Percentiles rank a stretch among this genome's conserved stretches.
Conservation (phyloP, 1,139 yeast species). For the Hansenula sp. region DNA sequence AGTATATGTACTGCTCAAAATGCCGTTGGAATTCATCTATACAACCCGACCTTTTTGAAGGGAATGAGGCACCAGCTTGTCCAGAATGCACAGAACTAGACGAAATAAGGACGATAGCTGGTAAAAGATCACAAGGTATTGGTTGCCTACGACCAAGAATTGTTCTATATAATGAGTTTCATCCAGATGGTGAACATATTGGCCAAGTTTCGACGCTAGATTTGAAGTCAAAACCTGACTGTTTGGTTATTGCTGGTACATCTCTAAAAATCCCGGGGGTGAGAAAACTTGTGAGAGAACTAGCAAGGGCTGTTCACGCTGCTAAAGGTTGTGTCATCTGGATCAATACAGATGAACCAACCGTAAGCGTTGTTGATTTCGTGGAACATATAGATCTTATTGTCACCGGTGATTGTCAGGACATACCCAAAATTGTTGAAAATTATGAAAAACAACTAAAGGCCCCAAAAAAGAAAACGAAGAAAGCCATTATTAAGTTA, state of each 20-base stretch:
- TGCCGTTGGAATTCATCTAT: slow-evolving; percentile 51
- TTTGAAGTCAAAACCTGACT: slow-evolving; percentile 64
- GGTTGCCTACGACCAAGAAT: slow-evolving; percentile 81
- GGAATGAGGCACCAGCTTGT: slow-evolving; percentile 41
- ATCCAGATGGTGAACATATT: slow-evolving; percentile 81
- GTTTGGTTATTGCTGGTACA: slow-evolving; percentile 81
- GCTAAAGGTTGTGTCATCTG: slow-evolving; percentile 54
- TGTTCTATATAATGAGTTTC: slow-evolving; percentile 81
- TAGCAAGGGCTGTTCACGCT: slow-evolving; percentile 64
- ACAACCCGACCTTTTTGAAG: slow-evolving; percentile 35
- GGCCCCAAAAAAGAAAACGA: slow-evolving; percentile 3
- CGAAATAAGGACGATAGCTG: slow-evolving; percentile 46
- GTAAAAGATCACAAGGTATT: slow-evolving; percentile 70
- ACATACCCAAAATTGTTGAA: slow-evolving; percentile 33
- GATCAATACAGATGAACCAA: slow-evolving; percentile 52
- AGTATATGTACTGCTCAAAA: slow-evolving; percentile 69
- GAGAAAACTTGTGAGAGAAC: slow-evolving; percentile 63
- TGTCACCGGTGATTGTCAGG: slow-evolving; percentile 59
- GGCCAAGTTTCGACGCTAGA: slow-evolving; percentile 72
- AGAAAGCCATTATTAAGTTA: background rate
- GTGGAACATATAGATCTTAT: slow-evolving; percentile 51
- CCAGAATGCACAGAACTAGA: slow-evolving; percentile 56
- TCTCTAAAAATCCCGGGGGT: slow-evolving; percentile 87
- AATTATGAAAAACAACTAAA: slow-evolving; percentile 25
- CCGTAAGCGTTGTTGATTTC: slow-evolving; percentile 43